phyloP scores from a whole-genome alignment of 495 filamentous ascomycete species.

The Lophiostoma macrostomum region DNA sequence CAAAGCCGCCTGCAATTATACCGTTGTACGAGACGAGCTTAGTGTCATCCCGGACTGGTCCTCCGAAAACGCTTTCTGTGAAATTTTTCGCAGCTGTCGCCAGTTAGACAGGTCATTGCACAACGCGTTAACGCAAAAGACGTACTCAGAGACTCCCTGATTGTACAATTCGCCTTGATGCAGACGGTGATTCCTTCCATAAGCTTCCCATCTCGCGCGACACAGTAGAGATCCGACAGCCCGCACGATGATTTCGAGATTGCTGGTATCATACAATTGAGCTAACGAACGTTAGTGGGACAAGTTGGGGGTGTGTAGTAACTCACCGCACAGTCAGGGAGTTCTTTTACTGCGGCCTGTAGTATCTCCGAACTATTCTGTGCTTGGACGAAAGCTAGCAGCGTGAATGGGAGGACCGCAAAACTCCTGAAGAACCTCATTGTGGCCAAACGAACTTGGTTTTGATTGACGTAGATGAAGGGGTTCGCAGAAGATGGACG shows the following conservation, averaged over 20 bases:
- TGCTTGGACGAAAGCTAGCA: neutral
- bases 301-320: neutral
- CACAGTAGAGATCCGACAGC: constrained; percentile 15
- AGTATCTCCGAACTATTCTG: constrained; percentile 7
- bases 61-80: constrained; percentile 5
- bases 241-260: constrained; percentile 15
- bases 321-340: constrained; percentile 19
- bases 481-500: no score
- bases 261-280: constrained; percentile 16
- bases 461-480: no score
- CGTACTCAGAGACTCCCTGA: constrained; percentile 22
- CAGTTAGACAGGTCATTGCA: neutral
- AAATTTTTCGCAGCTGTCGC: constrained; percentile 25
- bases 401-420: neutral
- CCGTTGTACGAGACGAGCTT: constrained; percentile 15
- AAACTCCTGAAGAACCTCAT: constrained; percentile 4
- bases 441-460: no score
- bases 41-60: constrained; percentile 16
- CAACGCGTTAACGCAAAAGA: neutral
- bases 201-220: neutral
- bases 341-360: neutral
- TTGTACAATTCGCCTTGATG: constrained; percentile 12
- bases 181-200: constrained; percentile 2
- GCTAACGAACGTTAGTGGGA: neutral
- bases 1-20: constrained; percentile 8